These are phyloP conservation scores for Trichophyton benhamiae DNA, from an alignment of 2,329 filamentous ascomycete species.

Conservation along the genomic window DNA sequence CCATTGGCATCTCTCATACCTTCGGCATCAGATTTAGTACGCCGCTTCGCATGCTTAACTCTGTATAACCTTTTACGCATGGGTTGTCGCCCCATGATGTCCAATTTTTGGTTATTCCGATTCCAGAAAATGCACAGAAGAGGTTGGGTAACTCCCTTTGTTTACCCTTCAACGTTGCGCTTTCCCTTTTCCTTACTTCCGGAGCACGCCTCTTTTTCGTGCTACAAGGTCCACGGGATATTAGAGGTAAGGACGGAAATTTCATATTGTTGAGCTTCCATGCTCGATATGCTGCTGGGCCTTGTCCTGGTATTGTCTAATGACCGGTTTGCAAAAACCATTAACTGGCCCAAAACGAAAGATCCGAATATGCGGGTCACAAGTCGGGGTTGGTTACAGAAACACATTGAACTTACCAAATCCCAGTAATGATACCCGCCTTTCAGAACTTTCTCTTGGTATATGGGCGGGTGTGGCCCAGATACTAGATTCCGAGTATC, in stretches of 20 bases:
- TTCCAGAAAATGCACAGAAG: not conserved
- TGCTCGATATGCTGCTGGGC: not conserved
- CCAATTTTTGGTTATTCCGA: not conserved
- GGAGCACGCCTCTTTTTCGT: not conserved
- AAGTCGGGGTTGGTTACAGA: not conserved
- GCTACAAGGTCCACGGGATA: not conserved
- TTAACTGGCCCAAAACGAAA: not conserved
- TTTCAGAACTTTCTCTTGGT: not conserved
- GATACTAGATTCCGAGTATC: not conserved
- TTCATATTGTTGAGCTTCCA: not conserved
- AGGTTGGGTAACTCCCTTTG: not conserved
- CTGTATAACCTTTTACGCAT: not conserved
- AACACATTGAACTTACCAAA: constrained; percentile 1
- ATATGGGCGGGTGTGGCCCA: too few relatives aligned
- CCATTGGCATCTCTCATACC: not conserved
- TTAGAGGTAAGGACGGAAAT: not conserved
- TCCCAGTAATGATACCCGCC: not conserved
- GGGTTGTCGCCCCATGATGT: not conserved
- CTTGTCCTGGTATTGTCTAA: not conserved
- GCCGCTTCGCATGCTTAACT: not conserved
- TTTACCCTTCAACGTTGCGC: not conserved
- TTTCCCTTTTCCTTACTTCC: not conserved
- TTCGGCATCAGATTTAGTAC: not conserved
- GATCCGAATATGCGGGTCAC: not conserved
- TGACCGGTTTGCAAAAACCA: not conserved